phyloP scores from a whole-genome alignment of 2,329 filamentous ascomycete species.

The Colletotrichum salicis region DNA sequence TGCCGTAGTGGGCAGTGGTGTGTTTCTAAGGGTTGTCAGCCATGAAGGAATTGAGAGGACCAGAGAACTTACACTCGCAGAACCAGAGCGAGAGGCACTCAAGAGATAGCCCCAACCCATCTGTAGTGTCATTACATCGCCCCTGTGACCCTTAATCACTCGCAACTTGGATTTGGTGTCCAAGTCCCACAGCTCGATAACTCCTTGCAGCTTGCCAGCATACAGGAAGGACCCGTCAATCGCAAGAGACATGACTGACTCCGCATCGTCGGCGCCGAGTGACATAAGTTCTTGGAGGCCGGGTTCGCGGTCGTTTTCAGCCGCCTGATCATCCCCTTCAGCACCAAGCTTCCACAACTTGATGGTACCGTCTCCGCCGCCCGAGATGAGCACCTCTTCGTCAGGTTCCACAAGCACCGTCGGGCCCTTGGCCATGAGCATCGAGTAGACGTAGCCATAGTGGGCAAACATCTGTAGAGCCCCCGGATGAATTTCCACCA shows the following conservation, averaged over 20 bases:
- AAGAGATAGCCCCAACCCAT: conserved; percentile 88
- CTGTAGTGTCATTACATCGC: conserved; percentile 86
- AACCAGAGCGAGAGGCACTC: conserved; percentile 90
- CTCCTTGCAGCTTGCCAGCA: conserved; percentile 85
- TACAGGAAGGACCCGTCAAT: conserved; percentile 94
- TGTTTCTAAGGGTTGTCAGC: conserved; percentile 64
- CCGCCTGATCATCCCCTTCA: conserved; percentile 47
- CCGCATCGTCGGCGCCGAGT: conserved; percentile 69
- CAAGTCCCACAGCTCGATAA: conserved; percentile 96
- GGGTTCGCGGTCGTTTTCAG: conserved; percentile 64
- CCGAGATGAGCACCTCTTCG: conserved; percentile 87
- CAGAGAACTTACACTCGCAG: conserved; percentile 73
- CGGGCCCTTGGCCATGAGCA: conserved; percentile 82
- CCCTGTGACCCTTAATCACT: conserved; percentile 82
- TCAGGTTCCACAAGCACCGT: conserved; percentile 75
- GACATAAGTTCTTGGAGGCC: conserved; percentile 77
- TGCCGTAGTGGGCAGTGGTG: conserved; percentile 72
- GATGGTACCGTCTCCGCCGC: conserved; percentile 92
- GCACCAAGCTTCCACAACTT: conserved; percentile 84
- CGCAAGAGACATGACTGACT: conserved; percentile 79
- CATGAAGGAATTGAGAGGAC: no score
- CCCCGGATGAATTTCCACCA: conserved; percentile 83
- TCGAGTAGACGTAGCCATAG: conserved; percentile 95
- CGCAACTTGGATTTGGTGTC: conserved; percentile 92
- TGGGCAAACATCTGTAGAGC: conserved; percentile 91